Conservation (phyloP, 1,139 yeast genomes). For the Hansenula sp. region DNA sequence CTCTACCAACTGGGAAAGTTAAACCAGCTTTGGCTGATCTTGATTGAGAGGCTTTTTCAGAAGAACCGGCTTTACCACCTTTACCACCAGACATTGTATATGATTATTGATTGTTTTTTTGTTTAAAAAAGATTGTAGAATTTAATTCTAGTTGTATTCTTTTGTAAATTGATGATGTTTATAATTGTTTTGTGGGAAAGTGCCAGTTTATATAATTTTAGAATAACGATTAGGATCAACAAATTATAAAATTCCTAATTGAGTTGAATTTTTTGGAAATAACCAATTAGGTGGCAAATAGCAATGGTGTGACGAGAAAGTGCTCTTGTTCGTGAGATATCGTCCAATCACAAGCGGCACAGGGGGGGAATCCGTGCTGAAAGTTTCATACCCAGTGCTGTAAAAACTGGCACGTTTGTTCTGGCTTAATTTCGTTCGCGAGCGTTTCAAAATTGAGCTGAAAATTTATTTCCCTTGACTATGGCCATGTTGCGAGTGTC, state of each 20-base stretch:
- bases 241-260: too few relatives aligned
- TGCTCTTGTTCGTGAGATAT: slow-evolving; percentile 31
- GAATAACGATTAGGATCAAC: too few relatives aligned
- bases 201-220: not conserved
- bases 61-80: slow-evolving; percentile 94
- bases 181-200: not conserved
- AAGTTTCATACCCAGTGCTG: slow-evolving; percentile 30
- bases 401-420: slow-evolving; percentile 24
- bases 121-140: slow-evolving; percentile 1
- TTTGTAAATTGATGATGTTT: not conserved
- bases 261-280: too few relatives aligned
- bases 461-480: slow-evolving; percentile 50
- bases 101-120: slow-evolving; percentile 10
- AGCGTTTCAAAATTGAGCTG: slow-evolving; percentile 49
- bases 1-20: slow-evolving; percentile 99
- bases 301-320: slow-evolving; percentile 50
- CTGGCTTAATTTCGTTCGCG: slow-evolving; percentile 17
- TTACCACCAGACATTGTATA: slow-evolving; percentile 92
- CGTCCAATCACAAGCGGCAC: slow-evolving; percentile 11
- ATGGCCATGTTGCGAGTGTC: slow-evolving; percentile 47
- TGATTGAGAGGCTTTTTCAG: slow-evolving; percentile 92
- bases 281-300: slow-evolving; percentile 33
- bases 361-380: too few relatives aligned
- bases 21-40: slow-evolving; percentile 98
- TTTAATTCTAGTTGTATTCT: not conserved